phyloP scores from a whole-genome alignment of 1,284 basidiomycete genomes.

The Termitomyces sp. region DNA sequence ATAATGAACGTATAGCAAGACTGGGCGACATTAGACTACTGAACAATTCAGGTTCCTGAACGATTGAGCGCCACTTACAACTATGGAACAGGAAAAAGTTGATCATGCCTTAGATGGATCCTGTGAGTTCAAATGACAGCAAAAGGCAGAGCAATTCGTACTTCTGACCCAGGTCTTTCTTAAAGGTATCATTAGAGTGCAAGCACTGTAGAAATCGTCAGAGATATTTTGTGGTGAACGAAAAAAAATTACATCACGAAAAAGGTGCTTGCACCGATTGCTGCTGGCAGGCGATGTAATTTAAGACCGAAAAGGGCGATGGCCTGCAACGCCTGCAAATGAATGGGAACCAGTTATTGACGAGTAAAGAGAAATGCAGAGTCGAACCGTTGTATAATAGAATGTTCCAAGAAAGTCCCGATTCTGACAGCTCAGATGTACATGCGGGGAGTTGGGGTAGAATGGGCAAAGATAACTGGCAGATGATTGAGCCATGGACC shows the following conservation, averaged over 20 bases:
- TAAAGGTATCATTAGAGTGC: slow-evolving; percentile 50
- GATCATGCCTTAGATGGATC: slow-evolving; percentile 44
- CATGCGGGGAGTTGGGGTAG: slow-evolving; percentile 31
- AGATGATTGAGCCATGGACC: slow-evolving; percentile 11
- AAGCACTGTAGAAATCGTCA: slow-evolving; percentile 34
- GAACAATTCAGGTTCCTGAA: background rate
- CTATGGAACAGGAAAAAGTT: slow-evolving; percentile 64
- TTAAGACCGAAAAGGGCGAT: slow-evolving; percentile 76
- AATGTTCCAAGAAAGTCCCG: slow-evolving; percentile 62
- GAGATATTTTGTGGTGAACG: background rate
- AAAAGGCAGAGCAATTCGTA: slow-evolving; percentile 28
- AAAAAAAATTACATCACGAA: slow-evolving; percentile 49
- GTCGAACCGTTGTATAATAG: slow-evolving; percentile 48
- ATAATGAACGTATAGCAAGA: slow-evolving; percentile 56
- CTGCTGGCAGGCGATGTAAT: slow-evolving; percentile 62
- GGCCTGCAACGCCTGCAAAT: slow-evolving; percentile 60
- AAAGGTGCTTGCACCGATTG: slow-evolving; percentile 53
- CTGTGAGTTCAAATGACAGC: slow-evolving; percentile 3
- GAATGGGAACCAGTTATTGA: background rate
- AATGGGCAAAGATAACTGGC: slow-evolving; percentile 53
- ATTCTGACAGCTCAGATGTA: slow-evolving; percentile 34
- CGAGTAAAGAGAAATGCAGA: slow-evolving; percentile 2
- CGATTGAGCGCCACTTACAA: slow-evolving; percentile 36
- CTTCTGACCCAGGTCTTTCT: slow-evolving; percentile 50
- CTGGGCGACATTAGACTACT: slow-evolving; percentile 13